A percentile compares a stretch with the other conserved stretches of the same genome.
Conservation (phyloP, 2,329 filamentous ascomycete species). For the Penicillium brevicompactum region DNA sequence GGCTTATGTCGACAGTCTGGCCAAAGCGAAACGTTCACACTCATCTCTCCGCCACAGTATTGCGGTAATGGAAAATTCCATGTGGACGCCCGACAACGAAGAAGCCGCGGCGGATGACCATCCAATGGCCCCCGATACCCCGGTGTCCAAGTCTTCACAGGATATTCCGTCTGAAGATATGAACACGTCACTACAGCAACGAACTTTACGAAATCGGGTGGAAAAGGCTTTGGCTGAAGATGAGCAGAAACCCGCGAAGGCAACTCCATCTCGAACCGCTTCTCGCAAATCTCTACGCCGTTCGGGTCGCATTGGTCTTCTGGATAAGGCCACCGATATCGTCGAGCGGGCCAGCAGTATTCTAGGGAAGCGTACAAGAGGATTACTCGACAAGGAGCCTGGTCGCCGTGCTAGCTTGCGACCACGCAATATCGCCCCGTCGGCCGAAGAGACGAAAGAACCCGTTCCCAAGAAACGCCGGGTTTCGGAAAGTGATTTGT, state of each 20-base stretch:
- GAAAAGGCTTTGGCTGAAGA: conserved; percentile 32
- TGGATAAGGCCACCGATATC: conserved; percentile 49
- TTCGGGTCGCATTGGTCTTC: conserved; percentile 47
- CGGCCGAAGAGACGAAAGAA: conserved; percentile 32
- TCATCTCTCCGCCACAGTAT: conserved; percentile 44
- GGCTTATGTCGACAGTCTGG: conserved; percentile 42
- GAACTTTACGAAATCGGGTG: conserved; percentile 35
- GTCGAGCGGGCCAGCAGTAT: conserved; percentile 53
- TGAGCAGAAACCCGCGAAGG: conserved; percentile 26
- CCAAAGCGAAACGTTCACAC: conserved; percentile 36
- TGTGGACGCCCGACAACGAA: conserved; percentile 26
- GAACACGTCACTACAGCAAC: conserved; percentile 30
- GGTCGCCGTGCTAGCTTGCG: conserved; percentile 58
- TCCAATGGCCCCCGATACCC: conserved; percentile 36
- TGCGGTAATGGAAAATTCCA: conserved; percentile 41
- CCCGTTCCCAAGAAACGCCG: conserved; percentile 45
- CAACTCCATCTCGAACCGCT: conserved; percentile 22
- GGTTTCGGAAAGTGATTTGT: conserved; percentile 40
- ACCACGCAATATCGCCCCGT: conserved; percentile 44
- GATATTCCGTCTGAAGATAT: conserved; percentile 27
- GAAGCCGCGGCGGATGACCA: conserved; percentile 25
- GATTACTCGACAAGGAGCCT: conserved; percentile 61
- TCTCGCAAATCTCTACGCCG: conserved; percentile 36
- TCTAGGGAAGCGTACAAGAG: conserved; percentile 63
- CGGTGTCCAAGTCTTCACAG: conserved; percentile 38